Evolutionary conservation across 495 filamentous ascomycete genomes (phyloP).

Genomic region (Aspergillus olivimuriae): DNA sequence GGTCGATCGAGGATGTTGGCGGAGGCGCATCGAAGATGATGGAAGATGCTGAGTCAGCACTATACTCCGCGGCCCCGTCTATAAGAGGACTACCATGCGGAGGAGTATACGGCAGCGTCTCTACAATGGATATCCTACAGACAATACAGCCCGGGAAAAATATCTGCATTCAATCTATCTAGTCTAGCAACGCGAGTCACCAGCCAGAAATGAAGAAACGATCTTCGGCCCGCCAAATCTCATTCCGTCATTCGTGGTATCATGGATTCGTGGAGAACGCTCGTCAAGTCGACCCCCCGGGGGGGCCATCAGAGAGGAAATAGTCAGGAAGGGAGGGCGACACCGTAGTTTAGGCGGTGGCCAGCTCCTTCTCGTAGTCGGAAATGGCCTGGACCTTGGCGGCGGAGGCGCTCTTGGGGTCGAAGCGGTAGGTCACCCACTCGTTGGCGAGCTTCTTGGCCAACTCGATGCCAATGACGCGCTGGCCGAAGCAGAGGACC

Average conservation of each 20-base stretch:
- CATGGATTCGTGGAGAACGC: constrained; percentile 19
- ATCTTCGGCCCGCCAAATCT: constrained; percentile 16
- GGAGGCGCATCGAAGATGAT: no score
- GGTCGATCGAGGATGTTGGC: no score
- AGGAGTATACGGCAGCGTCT: no score
- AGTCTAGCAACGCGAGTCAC: constrained; percentile 12
- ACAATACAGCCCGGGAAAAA: not conserved
- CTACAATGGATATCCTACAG: not conserved
- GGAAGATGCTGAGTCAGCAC: no score
- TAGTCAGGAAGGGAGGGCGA: no score
- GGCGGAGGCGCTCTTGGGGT: constrained; percentile 63
- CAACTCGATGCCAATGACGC: constrained; percentile 75
- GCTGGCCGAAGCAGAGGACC: constrained; percentile 82
- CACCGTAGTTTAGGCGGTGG: constrained; percentile 15
- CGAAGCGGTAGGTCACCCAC: constrained; percentile 79
- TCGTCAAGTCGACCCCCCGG: not conserved
- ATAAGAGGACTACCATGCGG: no score
- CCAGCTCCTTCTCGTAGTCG: constrained; percentile 59
- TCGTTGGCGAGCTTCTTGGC: constrained; percentile 71
- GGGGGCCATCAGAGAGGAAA: not conserved
- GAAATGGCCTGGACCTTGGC: constrained; percentile 70
- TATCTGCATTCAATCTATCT: constrained; percentile 12
- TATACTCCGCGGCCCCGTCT: no score
- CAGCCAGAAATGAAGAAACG: constrained; percentile 16
- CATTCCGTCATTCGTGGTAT: constrained; percentile 30